Evolutionary conservation across 2,329 filamentous ascomycete species (phyloP).

Genomic region (Trichothecium roseum): DNA sequence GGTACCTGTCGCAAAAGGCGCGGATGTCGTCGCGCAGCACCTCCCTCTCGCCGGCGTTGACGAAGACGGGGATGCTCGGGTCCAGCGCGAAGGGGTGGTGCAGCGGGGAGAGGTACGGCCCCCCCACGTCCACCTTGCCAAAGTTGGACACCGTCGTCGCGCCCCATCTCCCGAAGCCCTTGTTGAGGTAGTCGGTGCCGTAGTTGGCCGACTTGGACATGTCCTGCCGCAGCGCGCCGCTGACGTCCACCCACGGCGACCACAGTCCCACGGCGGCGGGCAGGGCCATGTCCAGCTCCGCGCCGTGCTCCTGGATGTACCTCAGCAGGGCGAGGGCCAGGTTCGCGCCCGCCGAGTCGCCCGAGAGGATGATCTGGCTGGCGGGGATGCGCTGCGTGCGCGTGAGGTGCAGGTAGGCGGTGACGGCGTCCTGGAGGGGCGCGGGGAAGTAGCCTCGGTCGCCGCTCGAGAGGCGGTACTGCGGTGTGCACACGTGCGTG

Average conservation of each 20-base stretch:
- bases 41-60: constrained; percentile 12
- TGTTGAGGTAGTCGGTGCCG: constrained; percentile 11
- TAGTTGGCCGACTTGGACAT: constrained; percentile 10
- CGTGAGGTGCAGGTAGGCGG: constrained; percentile 17
- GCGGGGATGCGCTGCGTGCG: constrained; percentile 13
- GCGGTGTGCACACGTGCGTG: constrained; percentile 16
- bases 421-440: constrained; percentile 18
- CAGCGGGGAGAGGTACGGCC: constrained; percentile 6
- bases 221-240: constrained; percentile 9
- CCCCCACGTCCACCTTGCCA: constrained; percentile 1
- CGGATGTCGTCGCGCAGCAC: constrained; percentile 12
- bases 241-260: constrained; percentile 15
- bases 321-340: constrained; percentile 18
- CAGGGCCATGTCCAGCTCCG: constrained; percentile 8
- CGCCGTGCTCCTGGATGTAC: constrained; percentile 16
- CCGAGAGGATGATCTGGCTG: constrained; percentile 17
- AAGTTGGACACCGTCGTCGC: constrained; percentile 6
- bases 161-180: constrained; percentile 10
- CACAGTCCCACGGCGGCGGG: constrained; percentile 14
- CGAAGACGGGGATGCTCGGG: constrained; percentile 10
- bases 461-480: constrained; percentile 18
- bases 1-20: constrained; percentile 7
- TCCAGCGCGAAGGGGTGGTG: constrained; percentile 9
- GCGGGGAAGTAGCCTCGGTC: constrained; percentile 16
- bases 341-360: constrained; percentile 21